Percentiles rank a stretch among this genome's conserved stretches.
phyloP scores from a whole-genome alignment of 176 grass and related monocot genomes.

The Calamus simplicifolius region DNA sequence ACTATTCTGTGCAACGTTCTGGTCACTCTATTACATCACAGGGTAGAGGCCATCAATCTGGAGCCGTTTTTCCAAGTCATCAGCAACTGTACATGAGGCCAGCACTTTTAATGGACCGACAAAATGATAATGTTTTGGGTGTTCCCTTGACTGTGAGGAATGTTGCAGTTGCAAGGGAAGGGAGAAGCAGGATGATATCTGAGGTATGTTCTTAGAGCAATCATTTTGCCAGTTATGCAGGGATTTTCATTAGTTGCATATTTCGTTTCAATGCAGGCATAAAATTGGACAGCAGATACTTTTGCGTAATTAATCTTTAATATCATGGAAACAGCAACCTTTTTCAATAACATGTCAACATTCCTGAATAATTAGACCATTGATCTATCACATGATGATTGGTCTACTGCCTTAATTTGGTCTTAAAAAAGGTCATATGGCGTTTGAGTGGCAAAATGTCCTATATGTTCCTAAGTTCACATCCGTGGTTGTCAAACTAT shows the following conservation, averaged over 20 bases:
- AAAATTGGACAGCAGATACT: too few relatives aligned
- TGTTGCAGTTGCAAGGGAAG: constrained; percentile 32
- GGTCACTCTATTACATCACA: constrained; percentile 13
- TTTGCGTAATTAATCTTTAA: neutral
- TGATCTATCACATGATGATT: neutral
- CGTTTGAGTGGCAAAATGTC: too few relatives aligned
- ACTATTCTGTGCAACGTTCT: constrained; percentile 8
- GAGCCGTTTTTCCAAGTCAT: constrained; percentile 32
- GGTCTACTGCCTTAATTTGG: neutral
- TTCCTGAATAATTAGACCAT: too few relatives aligned
- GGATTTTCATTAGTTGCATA: too few relatives aligned
- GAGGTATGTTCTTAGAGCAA: constrained; percentile 31
- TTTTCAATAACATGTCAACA: neutral
- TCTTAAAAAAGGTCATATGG: too few relatives aligned
- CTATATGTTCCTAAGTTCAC: too few relatives aligned
- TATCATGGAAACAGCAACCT: neutral
- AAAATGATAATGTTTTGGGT: constrained; percentile 47
- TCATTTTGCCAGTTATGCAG: too few relatives aligned
- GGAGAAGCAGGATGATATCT: constrained; percentile 27
- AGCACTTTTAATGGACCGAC: constrained; percentile 40
- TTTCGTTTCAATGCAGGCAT: too few relatives aligned
- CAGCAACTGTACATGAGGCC: constrained; percentile 39
- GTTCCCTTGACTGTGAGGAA: constrained; percentile 41
- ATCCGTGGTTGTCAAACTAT: too few relatives aligned
- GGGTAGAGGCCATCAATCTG: constrained; percentile 40